These are phyloP conservation scores for Aspergillus ochraceoroseus DNA, from an alignment of 2,329 filamentous ascomycete genomes.

Conservation along the genomic window DNA sequence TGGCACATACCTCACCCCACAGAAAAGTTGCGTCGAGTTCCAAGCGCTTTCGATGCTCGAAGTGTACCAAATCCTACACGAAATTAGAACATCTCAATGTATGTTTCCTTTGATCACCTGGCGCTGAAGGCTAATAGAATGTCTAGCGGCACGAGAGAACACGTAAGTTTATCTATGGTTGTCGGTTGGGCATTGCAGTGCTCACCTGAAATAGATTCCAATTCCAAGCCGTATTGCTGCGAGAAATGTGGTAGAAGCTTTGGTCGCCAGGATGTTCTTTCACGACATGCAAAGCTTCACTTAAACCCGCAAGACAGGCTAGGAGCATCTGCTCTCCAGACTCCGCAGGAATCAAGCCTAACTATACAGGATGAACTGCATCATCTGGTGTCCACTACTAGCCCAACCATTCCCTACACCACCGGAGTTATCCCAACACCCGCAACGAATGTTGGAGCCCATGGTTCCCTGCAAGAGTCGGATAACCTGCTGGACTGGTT, in stretches of 20 bases:
- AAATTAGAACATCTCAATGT: conserved; percentile 22
- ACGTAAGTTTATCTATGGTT: no score
- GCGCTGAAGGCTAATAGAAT: neutral
- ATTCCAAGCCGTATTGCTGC: conserved; percentile 21
- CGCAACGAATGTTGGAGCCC: neutral
- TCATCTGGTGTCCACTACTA: no score
- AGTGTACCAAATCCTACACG: conserved; percentile 19
- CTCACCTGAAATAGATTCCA: no score
- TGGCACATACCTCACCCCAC: no score
- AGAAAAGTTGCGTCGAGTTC: no score
- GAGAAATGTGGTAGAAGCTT: conserved; percentile 19
- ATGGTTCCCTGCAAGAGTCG: conserved; percentile 5
- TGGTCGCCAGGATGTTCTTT: conserved; percentile 23
- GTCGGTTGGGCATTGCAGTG: no score
- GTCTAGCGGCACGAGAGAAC: conserved; percentile 7
- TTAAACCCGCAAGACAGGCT: no score
- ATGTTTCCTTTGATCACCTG: neutral
- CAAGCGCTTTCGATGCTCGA: conserved; percentile 16
- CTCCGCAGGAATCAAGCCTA: no score
- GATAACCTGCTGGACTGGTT: conserved; percentile 17
- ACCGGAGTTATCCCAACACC: conserved; percentile 1
- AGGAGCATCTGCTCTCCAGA: no score
- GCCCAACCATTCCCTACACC: no score
- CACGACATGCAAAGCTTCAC: conserved; percentile 21
- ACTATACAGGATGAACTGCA: no score